Percentiles rank a stretch among this genome's conserved stretches.
Conservation (phyloP, 345 rosid species). For the Psidium guajava region DNA sequence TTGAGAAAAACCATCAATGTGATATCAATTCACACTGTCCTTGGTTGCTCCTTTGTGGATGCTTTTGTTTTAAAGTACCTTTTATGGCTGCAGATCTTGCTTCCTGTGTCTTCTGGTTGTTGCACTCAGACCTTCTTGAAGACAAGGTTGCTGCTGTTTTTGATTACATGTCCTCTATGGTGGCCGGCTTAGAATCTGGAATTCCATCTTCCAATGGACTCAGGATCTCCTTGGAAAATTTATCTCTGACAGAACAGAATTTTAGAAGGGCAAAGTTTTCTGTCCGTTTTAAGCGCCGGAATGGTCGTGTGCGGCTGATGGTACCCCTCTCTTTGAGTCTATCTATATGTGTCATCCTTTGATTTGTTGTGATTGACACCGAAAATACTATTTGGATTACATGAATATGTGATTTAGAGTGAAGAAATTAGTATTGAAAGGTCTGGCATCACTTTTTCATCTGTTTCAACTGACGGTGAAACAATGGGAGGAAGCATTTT, state of each 20-base stretch:
- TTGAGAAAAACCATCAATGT: neutral
- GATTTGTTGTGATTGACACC: neutral
- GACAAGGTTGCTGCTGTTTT: slow-evolving; percentile 42
- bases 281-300: slow-evolving; percentile 69
- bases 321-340: slow-evolving; percentile 14
- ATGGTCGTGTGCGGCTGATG: slow-evolving; percentile 76
- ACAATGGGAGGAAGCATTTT: slow-evolving; percentile 35
- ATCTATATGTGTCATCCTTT: neutral
- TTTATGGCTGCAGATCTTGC: slow-evolving; percentile 40
- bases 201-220: slow-evolving; percentile 23
- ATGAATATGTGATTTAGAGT: slow-evolving; percentile 22
- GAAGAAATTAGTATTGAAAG: slow-evolving; percentile 55
- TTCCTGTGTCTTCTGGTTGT: slow-evolving; percentile 59
- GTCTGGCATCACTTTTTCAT: slow-evolving; percentile 46
- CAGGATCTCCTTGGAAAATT: slow-evolving; percentile 31
- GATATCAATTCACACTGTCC: neutral
- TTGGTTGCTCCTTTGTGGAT: neutral
- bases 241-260: slow-evolving; percentile 36
- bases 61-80: neutral
- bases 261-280: slow-evolving; percentile 50
- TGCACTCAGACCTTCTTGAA: slow-evolving; percentile 74
- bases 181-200: slow-evolving; percentile 50
- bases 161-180: slow-evolving; percentile 73
- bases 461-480: slow-evolving; percentile 39
- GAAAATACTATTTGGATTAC: neutral